Evolutionary conservation across 768 basidiomycete species (phyloP).

Genomic region (Fomitopsis pulvina): DNA sequence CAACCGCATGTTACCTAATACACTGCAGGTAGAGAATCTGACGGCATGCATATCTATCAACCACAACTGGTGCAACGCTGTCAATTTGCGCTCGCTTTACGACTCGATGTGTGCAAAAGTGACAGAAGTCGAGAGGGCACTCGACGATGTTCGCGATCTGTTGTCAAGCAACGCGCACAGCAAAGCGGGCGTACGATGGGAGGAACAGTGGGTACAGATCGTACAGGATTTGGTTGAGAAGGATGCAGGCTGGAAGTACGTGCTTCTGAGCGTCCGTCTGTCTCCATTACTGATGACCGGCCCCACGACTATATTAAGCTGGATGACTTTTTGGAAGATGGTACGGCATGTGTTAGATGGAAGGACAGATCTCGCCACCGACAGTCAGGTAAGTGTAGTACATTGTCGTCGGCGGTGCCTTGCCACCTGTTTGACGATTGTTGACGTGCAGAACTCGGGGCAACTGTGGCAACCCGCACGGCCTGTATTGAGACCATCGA

Average conservation of each 20-base stretch:
- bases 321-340: conserved; percentile 25
- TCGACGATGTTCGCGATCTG: conserved; percentile 22
- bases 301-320: conserved; percentile 9
- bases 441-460: neutral
- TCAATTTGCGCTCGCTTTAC: conserved; percentile 22
- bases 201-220: conserved; percentile 17
- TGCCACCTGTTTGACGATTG: neutral
- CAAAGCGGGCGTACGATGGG: conserved; percentile 12
- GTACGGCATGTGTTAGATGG: conserved; percentile 14
- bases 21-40: conserved; percentile 21
- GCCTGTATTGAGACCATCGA: conserved; percentile 11
- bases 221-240: conserved; percentile 25
- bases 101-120: conserved; percentile 23
- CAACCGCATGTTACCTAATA: neutral
- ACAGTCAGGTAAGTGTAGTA: neutral
- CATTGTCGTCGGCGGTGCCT: neutral
- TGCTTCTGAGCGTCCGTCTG: neutral
- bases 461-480: conserved; percentile 14
- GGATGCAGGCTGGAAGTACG: conserved; percentile 27
- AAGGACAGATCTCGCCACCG: neutral
- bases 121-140: conserved; percentile 20
- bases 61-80: conserved; percentile 27
- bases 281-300: neutral
- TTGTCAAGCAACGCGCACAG: conserved; percentile 5
- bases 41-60: conserved; percentile 25